These are phyloP conservation scores for Mimosa bimucronata DNA, from an alignment of 306 rosid species.

Conservation along the genomic window DNA sequence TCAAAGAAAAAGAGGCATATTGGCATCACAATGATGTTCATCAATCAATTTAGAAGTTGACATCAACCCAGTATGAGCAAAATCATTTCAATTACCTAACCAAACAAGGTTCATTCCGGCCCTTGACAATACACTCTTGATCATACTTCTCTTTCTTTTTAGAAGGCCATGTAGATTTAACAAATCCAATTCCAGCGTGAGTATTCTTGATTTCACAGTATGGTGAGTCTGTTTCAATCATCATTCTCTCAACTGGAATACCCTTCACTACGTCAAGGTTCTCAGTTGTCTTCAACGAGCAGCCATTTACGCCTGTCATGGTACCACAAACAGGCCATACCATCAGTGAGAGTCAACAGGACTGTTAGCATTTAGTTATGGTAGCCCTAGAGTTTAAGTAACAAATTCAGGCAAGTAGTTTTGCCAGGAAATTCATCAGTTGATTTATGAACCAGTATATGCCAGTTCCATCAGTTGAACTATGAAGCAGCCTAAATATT, in stretches of 20 bases:
- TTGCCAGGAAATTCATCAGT: slow-evolving; percentile 20
- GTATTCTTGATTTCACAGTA: slow-evolving; percentile 93
- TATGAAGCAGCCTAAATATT: not conserved
- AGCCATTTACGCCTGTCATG: slow-evolving; percentile 84
- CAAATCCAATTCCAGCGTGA: slow-evolving; percentile 82
- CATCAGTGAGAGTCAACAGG: slow-evolving; percentile 27
- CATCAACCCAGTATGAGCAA: not conserved
- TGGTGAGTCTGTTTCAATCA: slow-evolving; percentile 97
- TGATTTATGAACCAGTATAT: not conserved
- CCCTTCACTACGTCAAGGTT: slow-evolving; percentile 80
- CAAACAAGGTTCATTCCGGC: slow-evolving; percentile 94
- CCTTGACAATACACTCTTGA: slow-evolving; percentile 73
- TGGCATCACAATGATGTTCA: slow-evolving; percentile 7
- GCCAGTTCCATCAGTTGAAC: not conserved
- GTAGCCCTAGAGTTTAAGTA: slow-evolving; percentile 20
- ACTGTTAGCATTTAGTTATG: slow-evolving; percentile 26
- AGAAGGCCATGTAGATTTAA: slow-evolving; percentile 79
- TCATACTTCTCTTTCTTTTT: slow-evolving; percentile 95
- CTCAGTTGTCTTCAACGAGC: slow-evolving; percentile 80
- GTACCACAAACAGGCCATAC: slow-evolving; percentile 28
- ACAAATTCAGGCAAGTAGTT: slow-evolving; percentile 20
- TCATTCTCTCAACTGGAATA: slow-evolving; percentile 82
- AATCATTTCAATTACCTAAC: slow-evolving; percentile 60
- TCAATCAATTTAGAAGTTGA: slow-evolving; percentile 4
- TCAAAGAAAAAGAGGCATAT: slow-evolving; percentile 15